Conservation (phyloP, 768 basidiomycete species). For the Rubroboletus pulcherrimus region DNA sequence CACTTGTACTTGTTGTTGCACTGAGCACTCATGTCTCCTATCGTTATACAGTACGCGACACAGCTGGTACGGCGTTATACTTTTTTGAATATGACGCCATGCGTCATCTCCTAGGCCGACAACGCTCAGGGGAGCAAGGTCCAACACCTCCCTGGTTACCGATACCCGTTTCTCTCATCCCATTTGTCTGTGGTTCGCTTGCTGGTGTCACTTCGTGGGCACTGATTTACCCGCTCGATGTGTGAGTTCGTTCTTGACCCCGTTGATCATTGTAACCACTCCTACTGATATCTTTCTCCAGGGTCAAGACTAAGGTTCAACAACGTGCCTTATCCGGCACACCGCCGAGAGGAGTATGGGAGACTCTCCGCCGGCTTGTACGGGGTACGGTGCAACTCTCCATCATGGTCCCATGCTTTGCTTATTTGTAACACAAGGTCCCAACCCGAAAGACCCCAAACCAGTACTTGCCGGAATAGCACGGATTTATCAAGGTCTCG, state of each 20-base stretch:
- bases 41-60: constrained; percentile 69
- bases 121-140: constrained; percentile 75
- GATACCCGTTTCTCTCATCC: constrained; percentile 72
- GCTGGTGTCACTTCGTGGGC: constrained; percentile 91
- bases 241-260: constrained; percentile 48
- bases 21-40: constrained; percentile 5
- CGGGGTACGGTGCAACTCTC: constrained; percentile 50
- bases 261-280: not conserved
- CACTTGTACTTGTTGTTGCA: not conserved
- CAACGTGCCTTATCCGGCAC: constrained; percentile 84
- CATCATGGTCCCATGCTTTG: not conserved
- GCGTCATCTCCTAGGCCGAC: constrained; percentile 80
- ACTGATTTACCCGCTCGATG: constrained; percentile 90
- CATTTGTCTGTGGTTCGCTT: constrained; percentile 87
- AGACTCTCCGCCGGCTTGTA: constrained; percentile 75
- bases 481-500: constrained; percentile 89
- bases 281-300: constrained; percentile 27
- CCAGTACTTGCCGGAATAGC: constrained; percentile 72
- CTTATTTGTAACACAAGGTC: constrained; percentile 43
- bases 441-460: constrained; percentile 76
- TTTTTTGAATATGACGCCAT: constrained; percentile 93
- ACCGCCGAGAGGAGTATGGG: constrained; percentile 62
- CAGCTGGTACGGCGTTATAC: constrained; percentile 84
- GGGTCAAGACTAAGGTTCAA: constrained; percentile 95
- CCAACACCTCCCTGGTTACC: constrained; percentile 83